Evolutionary conservation across 2,329 filamentous ascomycete genomes (phyloP).

Genomic region (Aspergillus udagawae): DNA sequence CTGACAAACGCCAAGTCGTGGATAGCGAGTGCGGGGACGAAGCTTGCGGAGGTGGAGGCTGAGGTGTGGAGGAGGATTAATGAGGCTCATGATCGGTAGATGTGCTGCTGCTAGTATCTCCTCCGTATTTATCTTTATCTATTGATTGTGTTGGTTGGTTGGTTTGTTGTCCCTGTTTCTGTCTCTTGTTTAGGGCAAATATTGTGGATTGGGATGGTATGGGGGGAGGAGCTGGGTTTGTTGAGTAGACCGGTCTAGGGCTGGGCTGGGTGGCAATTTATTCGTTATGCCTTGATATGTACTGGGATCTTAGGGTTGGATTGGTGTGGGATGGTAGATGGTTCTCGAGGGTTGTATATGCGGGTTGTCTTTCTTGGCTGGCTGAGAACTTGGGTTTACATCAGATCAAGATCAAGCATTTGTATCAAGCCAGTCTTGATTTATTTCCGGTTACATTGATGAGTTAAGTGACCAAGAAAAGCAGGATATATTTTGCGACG

Average conservation of each 20-base stretch:
- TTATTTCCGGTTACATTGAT: neutral
- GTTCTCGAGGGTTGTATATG: neutral
- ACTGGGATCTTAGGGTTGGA: neutral
- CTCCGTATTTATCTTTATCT: too few species aligned
- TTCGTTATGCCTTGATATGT: neutral
- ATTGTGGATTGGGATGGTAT: too few species aligned
- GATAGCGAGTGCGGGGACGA: conserved; percentile 37
- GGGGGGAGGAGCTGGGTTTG: too few species aligned
- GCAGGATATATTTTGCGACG: too few species aligned
- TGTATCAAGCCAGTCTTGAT: neutral
- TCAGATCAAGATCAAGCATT: neutral
- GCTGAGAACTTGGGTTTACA: neutral
- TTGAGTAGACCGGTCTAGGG: too few species aligned
- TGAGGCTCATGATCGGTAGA: conserved; percentile 28
- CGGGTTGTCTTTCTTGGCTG: neutral
- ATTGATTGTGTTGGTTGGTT: neutral
- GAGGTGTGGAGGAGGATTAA: conserved; percentile 48
- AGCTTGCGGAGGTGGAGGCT: conserved; percentile 43
- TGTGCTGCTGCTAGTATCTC: neutral
- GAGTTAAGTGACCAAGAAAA: too few species aligned
- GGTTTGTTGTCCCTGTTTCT: neutral
- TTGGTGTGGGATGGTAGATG: too few species aligned
- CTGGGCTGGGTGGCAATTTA: neutral
- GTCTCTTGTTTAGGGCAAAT: neutral
- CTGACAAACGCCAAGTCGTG: conserved; percentile 41